Base-by-base conservation (phyloP, 495 filamentous ascomycete genomes). In the Entonaema liquescens region DNA sequence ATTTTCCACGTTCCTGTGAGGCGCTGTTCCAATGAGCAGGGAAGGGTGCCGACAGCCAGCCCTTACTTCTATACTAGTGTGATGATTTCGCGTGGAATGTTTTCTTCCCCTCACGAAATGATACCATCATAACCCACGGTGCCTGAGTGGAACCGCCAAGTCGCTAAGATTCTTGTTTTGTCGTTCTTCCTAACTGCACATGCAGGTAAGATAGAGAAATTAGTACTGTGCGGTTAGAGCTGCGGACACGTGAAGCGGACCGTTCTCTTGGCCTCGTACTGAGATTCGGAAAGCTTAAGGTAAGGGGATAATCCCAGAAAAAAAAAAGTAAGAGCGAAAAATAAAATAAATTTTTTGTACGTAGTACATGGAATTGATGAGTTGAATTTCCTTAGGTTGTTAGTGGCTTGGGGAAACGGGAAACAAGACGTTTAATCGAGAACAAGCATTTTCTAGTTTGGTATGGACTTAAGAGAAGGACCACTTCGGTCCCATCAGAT, bases 101-200 rank as follows among this genome's bases (percentile, higher is more conserved):
- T 35, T 31, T 29, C 58, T 21, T 15, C 38, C 31, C 38, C 58
- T 50, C 29, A 26, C 28, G 15, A 50, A 19, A 47, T 23, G 55
- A 57, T 53, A 56, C 57, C 7, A 53, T 29, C 13, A n/a, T 1
- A 15, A 12, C 17, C 54, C 47, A 44, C 35, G 11, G 53, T 55
- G 40, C 54, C 44, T 63, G 29, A 55, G 67, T 55, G 60, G 61
- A 49, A 55, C 67, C 54, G 60, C 55, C 47, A 64, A 70, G 61
- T 47, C 5, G 7, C 2, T 40, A 29, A 49, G 13, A 63, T 60
- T 49, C 8, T 53, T 63, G 44, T 64, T 70, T 59, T 64, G 12
- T 25, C 58, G 2, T 58, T 23, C 42, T 5, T 54, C 33, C 19
- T 53, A 21, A 44, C 40, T 50, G n/a, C 56, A 21, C 23, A 0